Conservation (phyloP, 805 yeast genomes). For the Lipomyces yamadae region DNA sequence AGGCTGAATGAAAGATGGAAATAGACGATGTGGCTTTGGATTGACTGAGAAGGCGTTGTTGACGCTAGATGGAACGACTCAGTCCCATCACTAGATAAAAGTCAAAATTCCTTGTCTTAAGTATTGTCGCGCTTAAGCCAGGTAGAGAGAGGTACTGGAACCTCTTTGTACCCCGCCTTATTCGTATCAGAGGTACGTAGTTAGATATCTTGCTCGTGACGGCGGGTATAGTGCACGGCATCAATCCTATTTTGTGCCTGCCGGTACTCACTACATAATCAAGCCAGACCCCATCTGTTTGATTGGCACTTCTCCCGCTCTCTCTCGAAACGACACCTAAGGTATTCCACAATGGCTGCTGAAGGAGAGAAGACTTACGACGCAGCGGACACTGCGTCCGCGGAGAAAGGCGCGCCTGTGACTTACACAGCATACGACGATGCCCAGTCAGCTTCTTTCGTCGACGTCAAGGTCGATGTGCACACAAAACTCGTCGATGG, state of each 20-base stretch:
- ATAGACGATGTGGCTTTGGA: background rate
- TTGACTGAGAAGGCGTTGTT: background rate
- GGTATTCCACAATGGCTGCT: background rate
- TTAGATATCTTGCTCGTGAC: background rate
- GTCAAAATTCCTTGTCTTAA: too few relatives aligned
- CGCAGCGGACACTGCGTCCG: background rate
- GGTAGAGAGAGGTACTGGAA: too few relatives aligned
- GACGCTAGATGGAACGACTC: background rate
- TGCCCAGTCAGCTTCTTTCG: slow-evolving; percentile 11
- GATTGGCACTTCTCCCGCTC: too few relatives aligned
- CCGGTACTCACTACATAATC: background rate
- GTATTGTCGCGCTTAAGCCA: too few relatives aligned
- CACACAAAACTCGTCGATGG: slow-evolving; percentile 30
- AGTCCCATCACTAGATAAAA: background rate
- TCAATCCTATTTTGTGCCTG: background rate
- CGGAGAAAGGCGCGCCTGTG: background rate
- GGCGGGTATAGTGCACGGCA: background rate
- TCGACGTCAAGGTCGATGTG: slow-evolving; percentile 28
- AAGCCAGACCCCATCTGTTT: background rate
- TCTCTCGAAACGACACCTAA: background rate
- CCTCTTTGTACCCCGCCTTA: too few relatives aligned
- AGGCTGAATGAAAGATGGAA: too few relatives aligned
- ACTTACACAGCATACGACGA: slow-evolving; percentile 4
- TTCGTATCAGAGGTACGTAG: background rate
- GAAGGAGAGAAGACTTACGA: slow-evolving; percentile 1